Evolutionary conservation across 345 rosid species (phyloP).

Genomic region (Psidium guajava): DNA sequence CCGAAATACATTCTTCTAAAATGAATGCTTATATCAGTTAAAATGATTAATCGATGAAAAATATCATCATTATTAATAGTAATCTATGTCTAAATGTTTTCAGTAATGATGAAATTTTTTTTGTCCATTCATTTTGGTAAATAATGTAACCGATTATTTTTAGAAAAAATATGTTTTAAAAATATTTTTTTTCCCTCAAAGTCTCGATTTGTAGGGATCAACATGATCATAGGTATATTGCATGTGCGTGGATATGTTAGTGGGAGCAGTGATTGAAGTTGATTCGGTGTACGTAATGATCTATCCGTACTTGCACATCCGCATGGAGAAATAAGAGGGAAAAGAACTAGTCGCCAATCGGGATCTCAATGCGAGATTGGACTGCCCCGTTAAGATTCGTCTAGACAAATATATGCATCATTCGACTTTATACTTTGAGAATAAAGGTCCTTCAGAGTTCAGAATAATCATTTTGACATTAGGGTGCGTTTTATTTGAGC

Average conservation of each 20-base stretch:
- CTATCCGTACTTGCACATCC: not conserved
- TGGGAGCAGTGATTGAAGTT: fast-evolving
- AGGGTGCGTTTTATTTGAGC: no score
- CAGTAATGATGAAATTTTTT: no score
- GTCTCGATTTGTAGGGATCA: not conserved
- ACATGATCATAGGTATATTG: no score
- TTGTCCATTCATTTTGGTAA: no score
- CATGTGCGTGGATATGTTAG: not conserved
- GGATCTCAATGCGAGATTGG: not conserved
- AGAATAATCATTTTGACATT: not conserved
- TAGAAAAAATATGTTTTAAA: no score
- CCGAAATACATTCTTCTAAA: no score
- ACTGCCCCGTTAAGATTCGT: not conserved
- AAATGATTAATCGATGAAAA: no score
- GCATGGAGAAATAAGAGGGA: not conserved
- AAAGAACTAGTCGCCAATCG: not conserved
- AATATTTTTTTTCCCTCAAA: no score
- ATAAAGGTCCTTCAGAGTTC: not conserved
- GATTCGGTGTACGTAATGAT: not conserved
- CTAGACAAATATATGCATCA: not conserved
- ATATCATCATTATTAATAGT: no score
- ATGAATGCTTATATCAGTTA: no score
- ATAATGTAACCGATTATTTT: no score
- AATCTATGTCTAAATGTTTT: no score
- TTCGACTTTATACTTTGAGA: not conserved